Evolutionary conservation across 225 moss, liverwort and hornwort species (phyloP).

Genomic region (Physcomitrellopsis africana): DNA sequence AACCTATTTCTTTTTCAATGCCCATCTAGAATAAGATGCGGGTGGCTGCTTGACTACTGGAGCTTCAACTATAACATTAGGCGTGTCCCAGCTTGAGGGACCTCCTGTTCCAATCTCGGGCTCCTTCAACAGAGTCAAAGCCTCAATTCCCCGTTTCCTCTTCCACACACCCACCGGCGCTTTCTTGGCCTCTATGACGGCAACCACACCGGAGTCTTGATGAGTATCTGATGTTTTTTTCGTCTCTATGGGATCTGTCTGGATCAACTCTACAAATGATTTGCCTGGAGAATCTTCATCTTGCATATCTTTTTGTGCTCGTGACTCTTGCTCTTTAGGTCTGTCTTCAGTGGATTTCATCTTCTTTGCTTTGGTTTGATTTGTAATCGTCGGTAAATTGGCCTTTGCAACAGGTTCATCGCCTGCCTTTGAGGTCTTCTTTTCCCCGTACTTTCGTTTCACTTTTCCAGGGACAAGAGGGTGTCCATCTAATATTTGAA

Average conservation of each 20-base stretch:
- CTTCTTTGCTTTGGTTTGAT: constrained; percentile 33
- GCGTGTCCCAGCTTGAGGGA: constrained; percentile 75
- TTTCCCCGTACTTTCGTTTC: constrained; percentile 49
- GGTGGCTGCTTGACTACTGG: constrained; percentile 25
- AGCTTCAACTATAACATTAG: constrained; percentile 22
- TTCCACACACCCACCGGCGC: constrained; percentile 36
- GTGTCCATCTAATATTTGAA: constrained; percentile 87
- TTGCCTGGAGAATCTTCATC: constrained; percentile 43
- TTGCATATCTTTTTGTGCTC: constrained; percentile 6
- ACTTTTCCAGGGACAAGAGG: constrained; percentile 62
- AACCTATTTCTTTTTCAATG: constrained; percentile 61
- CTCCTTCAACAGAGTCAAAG: constrained; percentile 38
- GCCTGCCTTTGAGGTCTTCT: constrained; percentile 34
- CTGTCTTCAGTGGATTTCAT: not conserved
- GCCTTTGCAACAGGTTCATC: constrained; percentile 31
- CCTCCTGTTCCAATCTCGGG: constrained; percentile 79
- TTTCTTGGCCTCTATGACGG: constrained; percentile 59
- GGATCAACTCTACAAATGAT: constrained; percentile 50
- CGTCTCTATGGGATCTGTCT: constrained; percentile 13
- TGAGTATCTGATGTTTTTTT: constrained; percentile 22
- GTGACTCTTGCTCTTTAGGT: constrained; percentile 9
- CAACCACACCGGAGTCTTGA: constrained; percentile 63
- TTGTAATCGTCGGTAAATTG: constrained; percentile 1
- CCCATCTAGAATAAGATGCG: constrained; percentile 72
- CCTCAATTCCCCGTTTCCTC: constrained; percentile 47